These are phyloP conservation scores for Geum urbanum DNA, from an alignment of 306 rosid species.

Conservation along the genomic window DNA sequence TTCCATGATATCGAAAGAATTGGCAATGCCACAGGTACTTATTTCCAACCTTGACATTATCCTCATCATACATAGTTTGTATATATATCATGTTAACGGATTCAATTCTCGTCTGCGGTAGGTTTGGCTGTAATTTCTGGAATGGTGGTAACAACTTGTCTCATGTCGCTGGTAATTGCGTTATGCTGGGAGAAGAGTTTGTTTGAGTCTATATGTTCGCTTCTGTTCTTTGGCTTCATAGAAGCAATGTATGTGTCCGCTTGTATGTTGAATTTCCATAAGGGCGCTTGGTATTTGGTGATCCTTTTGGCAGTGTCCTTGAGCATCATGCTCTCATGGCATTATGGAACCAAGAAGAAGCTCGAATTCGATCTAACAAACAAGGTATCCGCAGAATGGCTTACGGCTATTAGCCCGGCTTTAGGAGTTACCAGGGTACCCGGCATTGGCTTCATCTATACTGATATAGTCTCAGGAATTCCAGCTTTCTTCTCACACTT, in stretches of 20 bases:
- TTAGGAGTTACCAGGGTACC: slow-evolving; percentile 73
- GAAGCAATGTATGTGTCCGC: slow-evolving; percentile 64
- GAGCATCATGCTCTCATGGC: slow-evolving; percentile 75
- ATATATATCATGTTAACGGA: slow-evolving; percentile 1
- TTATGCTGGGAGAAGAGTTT: slow-evolving; percentile 68
- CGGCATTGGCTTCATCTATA: slow-evolving; percentile 77
- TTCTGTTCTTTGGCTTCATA: slow-evolving; percentile 49
- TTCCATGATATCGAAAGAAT: slow-evolving; percentile 59
- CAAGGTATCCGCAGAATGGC: slow-evolving; percentile 77
- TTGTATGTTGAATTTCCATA: slow-evolving; percentile 61
- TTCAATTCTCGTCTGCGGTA: slow-evolving; percentile 27
- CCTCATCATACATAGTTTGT: neutral
- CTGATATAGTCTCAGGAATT: slow-evolving; percentile 63
- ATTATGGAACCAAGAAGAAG: slow-evolving; percentile 77
- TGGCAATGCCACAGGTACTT: slow-evolving; percentile 78
- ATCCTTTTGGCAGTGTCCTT: slow-evolving; percentile 47
- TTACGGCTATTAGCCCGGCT: slow-evolving; percentile 51
- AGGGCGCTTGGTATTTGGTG: slow-evolving; percentile 74
- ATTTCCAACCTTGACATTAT: neutral
- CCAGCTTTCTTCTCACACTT: slow-evolving; percentile 91
- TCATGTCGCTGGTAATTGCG: slow-evolving; percentile 73
- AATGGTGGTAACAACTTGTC: slow-evolving; percentile 74
- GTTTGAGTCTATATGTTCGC: slow-evolving; percentile 42
- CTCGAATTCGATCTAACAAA: slow-evolving; percentile 64
- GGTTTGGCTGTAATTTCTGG: slow-evolving; percentile 69